phyloP scores from a whole-genome alignment of 2,329 filamentous ascomycete species.

The Chaetomium globosum region DNA sequence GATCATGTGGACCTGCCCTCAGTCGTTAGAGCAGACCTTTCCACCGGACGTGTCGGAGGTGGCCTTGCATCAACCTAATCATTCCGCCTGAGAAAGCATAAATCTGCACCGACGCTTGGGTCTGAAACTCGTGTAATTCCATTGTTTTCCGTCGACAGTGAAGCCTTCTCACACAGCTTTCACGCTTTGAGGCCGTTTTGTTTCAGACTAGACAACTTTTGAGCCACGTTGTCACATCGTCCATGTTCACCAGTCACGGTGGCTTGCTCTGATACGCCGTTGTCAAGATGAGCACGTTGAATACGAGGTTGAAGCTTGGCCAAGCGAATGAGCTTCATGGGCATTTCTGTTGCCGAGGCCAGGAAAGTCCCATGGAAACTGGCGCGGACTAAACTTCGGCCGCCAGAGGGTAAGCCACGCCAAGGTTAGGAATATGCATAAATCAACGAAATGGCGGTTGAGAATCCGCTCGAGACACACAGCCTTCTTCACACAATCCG shows the following conservation, averaged over 20 bases:
- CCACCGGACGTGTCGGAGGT: conserved; percentile 2
- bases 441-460: not conserved
- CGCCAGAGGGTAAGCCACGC: conserved; percentile 11
- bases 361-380: not conserved
- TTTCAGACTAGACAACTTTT: not conserved
- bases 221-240: not conserved
- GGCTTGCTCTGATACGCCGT: not conserved
- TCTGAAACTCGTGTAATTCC: not conserved
- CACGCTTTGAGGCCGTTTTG: not conserved
- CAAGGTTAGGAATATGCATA: conserved; percentile 9
- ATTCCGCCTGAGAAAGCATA: not conserved
- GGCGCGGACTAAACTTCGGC: conserved; percentile 21
- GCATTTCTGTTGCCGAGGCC: not conserved
- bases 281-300: not conserved
- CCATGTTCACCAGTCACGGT: not conserved
- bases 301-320: conserved; percentile 18
- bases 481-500: not conserved
- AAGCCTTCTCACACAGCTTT: not conserved
- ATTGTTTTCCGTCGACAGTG: not conserved
- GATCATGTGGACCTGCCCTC: conserved; percentile 33
- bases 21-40: conserved; percentile 24
- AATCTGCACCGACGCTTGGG: not conserved
- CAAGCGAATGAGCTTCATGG: conserved; percentile 15
- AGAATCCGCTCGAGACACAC: not conserved
- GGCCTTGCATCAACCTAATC: not conserved